Base-by-base conservation (phyloP, 306 rosid species). In the Prunus davidiana region DNA sequence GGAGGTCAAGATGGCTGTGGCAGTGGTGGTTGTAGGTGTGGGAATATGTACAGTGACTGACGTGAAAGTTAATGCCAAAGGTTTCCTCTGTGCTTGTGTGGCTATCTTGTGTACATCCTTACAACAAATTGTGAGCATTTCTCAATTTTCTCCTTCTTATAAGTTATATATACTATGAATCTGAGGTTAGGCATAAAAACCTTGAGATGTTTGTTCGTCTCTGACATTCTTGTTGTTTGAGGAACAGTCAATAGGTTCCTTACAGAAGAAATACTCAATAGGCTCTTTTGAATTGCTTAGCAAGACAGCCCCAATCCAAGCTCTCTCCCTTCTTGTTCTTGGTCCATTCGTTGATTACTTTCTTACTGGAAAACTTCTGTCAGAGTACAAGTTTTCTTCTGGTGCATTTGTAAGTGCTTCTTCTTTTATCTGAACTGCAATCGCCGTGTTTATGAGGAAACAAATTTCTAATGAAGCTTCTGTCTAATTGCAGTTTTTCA, bases 241-340 rank as follows among this genome's bases (percentile, higher is more conserved):
- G 13, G 28, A 62, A 77, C 85, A 87, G 90, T 79, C 87, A 52
- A 87, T 84, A 74, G 88, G 91, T 55, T 82, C 91, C 27, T 78
- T 87, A 43, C 91, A 87, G 76, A 84, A 80, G 83, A 84, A 85
- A 72, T 84, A 87, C 85, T 85, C 91, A 22, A 51, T 87, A 41
- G 84, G 91, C 28, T 87, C 91, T 30, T 87, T 87, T 51, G 91
- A 87, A 78, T 81, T 87, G 78, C 79, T 87, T 25, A 84, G 87
- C 79, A 87, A 87, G 78, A 87, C 91, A 41, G 89, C 91, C 60
- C 91, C 89, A 32, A 80, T 87, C 11, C 91, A 87, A 80, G 91
- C 91, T 6, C 27, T 87, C 43, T 87, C 87, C 55, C 91, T 87
- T 41, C 86, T 87, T 20, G 18, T 83, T 62, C 76, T 80, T 62